Percentiles rank a stretch among this genome's conserved stretches.
Conservation (phyloP, 179 eudicot genomes). For the Spinacia oleracea region DNA sequence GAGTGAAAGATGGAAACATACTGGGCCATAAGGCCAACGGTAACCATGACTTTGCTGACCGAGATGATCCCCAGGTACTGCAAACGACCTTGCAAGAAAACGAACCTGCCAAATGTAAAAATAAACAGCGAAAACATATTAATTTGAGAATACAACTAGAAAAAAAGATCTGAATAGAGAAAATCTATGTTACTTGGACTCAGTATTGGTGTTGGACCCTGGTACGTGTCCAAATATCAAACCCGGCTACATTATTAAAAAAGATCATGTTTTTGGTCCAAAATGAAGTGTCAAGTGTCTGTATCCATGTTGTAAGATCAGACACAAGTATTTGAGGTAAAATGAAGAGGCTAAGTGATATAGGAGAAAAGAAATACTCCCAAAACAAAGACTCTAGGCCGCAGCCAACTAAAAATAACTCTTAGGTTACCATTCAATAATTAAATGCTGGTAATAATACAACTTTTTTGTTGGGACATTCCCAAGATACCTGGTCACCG, state of each 20-base stretch:
- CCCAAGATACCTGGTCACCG: slow-evolving; percentile 82
- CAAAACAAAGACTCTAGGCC: background rate
- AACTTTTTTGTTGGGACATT: background rate
- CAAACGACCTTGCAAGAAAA: slow-evolving; percentile 97
- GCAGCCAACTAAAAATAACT: background rate
- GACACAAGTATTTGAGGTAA: too few species aligned
- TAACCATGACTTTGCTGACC: slow-evolving; percentile 99
- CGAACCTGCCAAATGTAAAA: slow-evolving; percentile 67
- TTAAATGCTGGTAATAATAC: background rate
- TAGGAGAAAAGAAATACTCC: background rate
- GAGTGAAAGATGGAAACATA: slow-evolving; percentile 38
- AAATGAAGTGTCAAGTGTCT: too few species aligned
- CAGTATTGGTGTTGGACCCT: too few species aligned
- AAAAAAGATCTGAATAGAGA: background rate
- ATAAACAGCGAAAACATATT: slow-evolving; percentile 5
- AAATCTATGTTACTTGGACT: background rate
- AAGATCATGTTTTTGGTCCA: too few species aligned
- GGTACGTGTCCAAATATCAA: too few species aligned
- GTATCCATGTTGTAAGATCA: too few species aligned
- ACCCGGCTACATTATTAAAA: too few species aligned
- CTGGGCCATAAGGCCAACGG: slow-evolving; percentile 99
- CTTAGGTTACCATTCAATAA: slow-evolving; percentile 6
- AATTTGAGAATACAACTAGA: too few species aligned
- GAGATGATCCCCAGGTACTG: slow-evolving; percentile 94
- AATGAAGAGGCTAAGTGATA: too few species aligned